Evolutionary conservation across 2,329 filamentous ascomycete species (phyloP), one percentile per base, ranked within the genome.

Genomic region (Stagonosporopsis tanaceti): DNA sequence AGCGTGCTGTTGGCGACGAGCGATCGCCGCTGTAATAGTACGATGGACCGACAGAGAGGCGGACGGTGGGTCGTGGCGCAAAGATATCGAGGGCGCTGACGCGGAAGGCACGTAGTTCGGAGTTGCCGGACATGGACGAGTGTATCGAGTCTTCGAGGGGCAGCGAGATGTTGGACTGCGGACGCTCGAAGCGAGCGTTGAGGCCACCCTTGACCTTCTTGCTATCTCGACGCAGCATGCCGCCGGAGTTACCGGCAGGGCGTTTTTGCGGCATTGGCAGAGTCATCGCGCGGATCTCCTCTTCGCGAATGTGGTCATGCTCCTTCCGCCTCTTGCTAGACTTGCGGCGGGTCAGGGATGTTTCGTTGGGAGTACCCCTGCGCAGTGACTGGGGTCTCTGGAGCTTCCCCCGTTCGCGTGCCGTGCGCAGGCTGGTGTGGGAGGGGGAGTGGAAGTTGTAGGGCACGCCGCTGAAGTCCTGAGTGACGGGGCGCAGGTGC

Each of bases 281-380:
- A 70, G 87, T 90, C 90, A 97, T 91, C 51, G 91, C 88, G 72
- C 89, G 91, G 71, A 97, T 93, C 77, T 97, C 92, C 61, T 91
- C 91, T 77, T 97, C 93, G 55, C 94, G 85, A 57, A 89, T 84
- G 71, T 87, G 86, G 61, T 96, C 91, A 65, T 89, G 88, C 42
- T 71, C 69, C 50, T 62, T 66, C 67, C 89, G 86, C 78, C 91
- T 75, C 64, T 77, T 96, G 80, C 87, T 93, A 38, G 90, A 90
- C 70, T 87, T 92, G 60, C 89, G 88, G 57, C 88, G 85, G 48
- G 85, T 77, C 27, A 89, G 77, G 24, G 80, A 75, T 6, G 80
- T 80, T 47, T 87, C 85, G 63, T 84, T 82, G 55, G 82, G 82
- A 61, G 82, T 82, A 66, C 85, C 85, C 73, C 89, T 91, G 60